Percentiles rank a stretch among this genome's conserved stretches.
Conservation (phyloP, 1,139 yeast genomes). For the Suhomyces maxii region DNA sequence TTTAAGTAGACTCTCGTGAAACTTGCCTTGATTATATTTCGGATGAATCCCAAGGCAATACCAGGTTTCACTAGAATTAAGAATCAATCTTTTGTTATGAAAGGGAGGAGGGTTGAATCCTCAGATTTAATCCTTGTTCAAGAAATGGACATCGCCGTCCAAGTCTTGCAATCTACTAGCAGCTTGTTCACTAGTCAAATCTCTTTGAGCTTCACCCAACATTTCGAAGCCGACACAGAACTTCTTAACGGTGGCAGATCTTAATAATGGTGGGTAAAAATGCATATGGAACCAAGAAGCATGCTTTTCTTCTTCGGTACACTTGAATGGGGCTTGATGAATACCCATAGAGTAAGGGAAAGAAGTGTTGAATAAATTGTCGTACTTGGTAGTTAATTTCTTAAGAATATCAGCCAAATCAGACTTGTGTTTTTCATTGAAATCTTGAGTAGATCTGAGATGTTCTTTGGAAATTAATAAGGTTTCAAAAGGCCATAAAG, state of each 20-base stretch:
- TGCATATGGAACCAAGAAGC: conserved; percentile 73
- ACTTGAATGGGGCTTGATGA: conserved; percentile 66
- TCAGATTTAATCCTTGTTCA: conserved; percentile 6
- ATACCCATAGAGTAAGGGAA: conserved; percentile 84
- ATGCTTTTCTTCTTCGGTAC: conserved; percentile 35
- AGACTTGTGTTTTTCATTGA: conserved; percentile 46
- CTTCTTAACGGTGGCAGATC: conserved; percentile 75
- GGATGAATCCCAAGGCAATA: too few species aligned
- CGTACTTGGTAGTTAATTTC: conserved; percentile 63
- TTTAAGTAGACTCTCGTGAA: too few species aligned
- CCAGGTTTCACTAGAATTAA: background rate
- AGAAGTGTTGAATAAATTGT: conserved; percentile 65
- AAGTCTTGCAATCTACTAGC: conserved; percentile 55
- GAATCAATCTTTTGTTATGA: too few species aligned
- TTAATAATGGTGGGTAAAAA: conserved; percentile 74
- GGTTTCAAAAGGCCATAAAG: conserved; percentile 80
- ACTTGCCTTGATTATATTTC: too few species aligned
- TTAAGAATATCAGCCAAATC: conserved; percentile 62
- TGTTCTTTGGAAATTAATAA: conserved; percentile 59
- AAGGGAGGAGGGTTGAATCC: background rate
- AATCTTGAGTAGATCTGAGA: conserved; percentile 51
- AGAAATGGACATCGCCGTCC: conserved; percentile 41
- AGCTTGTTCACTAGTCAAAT: conserved; percentile 74
- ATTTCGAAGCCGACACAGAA: conserved; percentile 78
- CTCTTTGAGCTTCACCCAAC: conserved; percentile 80